Base-by-base conservation (phyloP, 129 eudicot species). In the Artemisia tridentata region DNA sequence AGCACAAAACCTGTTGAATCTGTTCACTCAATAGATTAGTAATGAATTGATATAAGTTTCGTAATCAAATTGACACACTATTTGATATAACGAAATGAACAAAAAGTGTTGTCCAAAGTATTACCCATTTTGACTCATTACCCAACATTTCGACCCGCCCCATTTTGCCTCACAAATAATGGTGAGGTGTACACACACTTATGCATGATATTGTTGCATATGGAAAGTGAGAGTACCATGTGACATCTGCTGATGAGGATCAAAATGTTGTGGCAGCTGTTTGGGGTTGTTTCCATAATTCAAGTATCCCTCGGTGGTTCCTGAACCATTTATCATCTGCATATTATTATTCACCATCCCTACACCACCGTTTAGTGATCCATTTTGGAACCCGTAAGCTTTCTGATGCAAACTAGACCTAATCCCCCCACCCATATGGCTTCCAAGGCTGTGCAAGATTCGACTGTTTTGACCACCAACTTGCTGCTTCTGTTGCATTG, bases 321-420 rank as follows among this genome's bases (percentile, higher is more conserved):
- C 95, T 23, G 96, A 79, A 67, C 88, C 87, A 79, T 85, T 92
- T 79, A 80, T 49, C 78, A 79, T 52, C 55, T 80, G 88, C 60
- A 79, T 51, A 68, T 81, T 81, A 80, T 76, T 84, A 29, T 85
- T 79, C 74, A 65, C 64, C 74, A 64, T 80, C 64, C 89, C 96
- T 72, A 87, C 78, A 5, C 95, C 86, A 60, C 86, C 82, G 71
- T 82, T 89, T 29, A 71, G 31, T 21, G 89, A 50, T 52, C 96
- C 91, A 68, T 77, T 85, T 19, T 88, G 48, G 61, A 78, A 76
- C 48, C 84, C 95, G 17, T 79, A 83, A 1, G 89, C 64, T 52
- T 80, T 89, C 76, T 83, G 89, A 80, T 87, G 96, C 85, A 90
- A 56, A 16, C 77, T 76, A 56, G 98, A 85, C 84, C 95, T 85